These are phyloP conservation scores for Gastrolobium villosum DNA, from an alignment of 306 rosid genomes.

Conservation along the genomic window DNA sequence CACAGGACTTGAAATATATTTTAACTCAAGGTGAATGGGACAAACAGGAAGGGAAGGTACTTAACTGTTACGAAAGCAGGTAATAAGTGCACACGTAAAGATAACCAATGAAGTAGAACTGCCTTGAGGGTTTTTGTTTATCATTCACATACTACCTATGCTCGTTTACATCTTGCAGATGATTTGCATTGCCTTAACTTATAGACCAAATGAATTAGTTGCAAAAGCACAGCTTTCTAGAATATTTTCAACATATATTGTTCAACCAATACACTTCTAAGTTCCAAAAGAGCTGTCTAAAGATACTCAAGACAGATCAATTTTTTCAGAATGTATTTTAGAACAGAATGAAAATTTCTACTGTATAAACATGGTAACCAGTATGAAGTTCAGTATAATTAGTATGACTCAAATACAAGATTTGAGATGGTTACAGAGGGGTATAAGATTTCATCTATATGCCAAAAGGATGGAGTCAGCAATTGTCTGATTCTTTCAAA, in stretches of 20 bases:
- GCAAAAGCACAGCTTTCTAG: not conserved
- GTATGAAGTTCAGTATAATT: not conserved
- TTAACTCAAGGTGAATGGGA: slow-evolving; percentile 5
- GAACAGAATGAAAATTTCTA: not conserved
- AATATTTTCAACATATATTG: not conserved
- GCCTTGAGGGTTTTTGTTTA: not conserved
- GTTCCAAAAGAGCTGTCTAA: not conserved
- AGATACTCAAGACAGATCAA: not conserved
- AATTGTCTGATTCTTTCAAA: not conserved
- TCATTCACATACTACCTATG: not conserved
- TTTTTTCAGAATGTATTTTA: slow-evolving; percentile 6
- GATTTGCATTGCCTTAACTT: not conserved
- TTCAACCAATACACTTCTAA: not conserved
- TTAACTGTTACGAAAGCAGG: slow-evolving; percentile 4
- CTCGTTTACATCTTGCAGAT: not conserved
- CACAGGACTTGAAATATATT: slow-evolving; percentile 21
- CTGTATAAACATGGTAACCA: not conserved
- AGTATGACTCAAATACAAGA: not conserved
- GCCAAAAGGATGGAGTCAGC: not conserved
- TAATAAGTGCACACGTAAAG: slow-evolving; percentile 3
- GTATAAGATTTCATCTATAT: not conserved
- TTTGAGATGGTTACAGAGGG: not conserved
- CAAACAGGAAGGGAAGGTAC: not conserved
- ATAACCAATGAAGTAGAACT: not conserved
- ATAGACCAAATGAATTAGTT: slow-evolving; percentile 11